Conservation (phyloP, 164 flowering plant species). For the Macadamia integrifolia region DNA sequence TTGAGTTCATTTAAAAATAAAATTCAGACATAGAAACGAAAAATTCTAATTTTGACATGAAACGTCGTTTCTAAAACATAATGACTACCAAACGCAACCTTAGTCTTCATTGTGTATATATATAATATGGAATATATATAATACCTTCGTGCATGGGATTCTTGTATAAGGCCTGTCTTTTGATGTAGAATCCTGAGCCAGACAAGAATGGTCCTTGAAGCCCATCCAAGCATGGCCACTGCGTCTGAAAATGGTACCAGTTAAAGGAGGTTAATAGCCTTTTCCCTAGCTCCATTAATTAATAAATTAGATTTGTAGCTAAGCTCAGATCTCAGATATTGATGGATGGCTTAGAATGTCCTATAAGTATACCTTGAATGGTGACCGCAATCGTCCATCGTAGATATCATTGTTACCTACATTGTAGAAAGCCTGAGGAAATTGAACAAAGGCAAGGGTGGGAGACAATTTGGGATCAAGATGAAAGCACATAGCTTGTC, state of each 20-base stretch:
- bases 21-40: too few species aligned
- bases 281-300: too few species aligned
- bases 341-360: too few species aligned
- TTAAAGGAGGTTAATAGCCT: too few species aligned
- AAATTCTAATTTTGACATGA: too few species aligned
- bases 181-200: not conserved
- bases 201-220: not conserved
- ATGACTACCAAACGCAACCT: too few species aligned
- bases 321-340: too few species aligned
- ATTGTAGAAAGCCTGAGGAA: constrained; percentile 31
- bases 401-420: constrained; percentile 29
- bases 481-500: constrained; percentile 33
- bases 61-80: too few species aligned
- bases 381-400: constrained; percentile 11
- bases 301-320: too few species aligned
- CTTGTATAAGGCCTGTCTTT: not conserved
- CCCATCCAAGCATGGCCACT: constrained; percentile 6
- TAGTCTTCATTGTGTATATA: too few species aligned
- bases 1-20: too few species aligned
- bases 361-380: constrained; percentile 2
- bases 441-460: constrained; percentile 28
- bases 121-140: too few species aligned
- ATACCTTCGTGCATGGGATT: not conserved
- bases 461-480: constrained; percentile 23
- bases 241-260: not conserved